Percentiles rank a stretch among this genome's conserved stretches.
Conservation (phyloP, 2,329 filamentous ascomycete genomes). For the Thelonectria rubi region DNA sequence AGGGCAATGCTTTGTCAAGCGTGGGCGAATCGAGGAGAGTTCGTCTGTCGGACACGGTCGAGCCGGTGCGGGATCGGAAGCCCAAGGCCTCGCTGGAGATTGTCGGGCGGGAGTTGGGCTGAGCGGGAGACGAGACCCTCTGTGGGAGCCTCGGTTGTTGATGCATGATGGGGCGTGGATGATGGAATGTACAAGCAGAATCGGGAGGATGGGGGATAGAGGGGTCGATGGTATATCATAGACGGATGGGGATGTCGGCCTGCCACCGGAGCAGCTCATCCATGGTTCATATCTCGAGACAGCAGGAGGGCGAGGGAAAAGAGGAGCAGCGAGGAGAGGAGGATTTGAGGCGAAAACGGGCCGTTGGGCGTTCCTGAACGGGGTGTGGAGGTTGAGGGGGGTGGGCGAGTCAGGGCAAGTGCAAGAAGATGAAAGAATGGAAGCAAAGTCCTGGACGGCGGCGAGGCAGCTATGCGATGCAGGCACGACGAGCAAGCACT, state of each 20-base stretch:
- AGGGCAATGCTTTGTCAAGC: conserved; percentile 53
- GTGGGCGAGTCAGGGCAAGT: conserved; percentile 29
- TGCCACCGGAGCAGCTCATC: conserved; percentile 47
- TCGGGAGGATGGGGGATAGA: conserved; percentile 19
- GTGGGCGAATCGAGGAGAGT: conserved; percentile 57
- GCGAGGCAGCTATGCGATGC: conserved; percentile 31
- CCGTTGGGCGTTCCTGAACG: conserved; percentile 21
- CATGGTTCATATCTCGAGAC: conserved; percentile 44
- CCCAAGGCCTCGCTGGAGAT: conserved; percentile 73
- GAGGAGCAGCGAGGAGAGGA: conserved; percentile 14
- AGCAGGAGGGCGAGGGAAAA: conserved; percentile 13
- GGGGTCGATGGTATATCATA: conserved; percentile 41
- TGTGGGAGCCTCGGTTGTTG: conserved; percentile 84
- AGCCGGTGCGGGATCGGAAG: conserved; percentile 54
- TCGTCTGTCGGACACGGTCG: conserved; percentile 55
- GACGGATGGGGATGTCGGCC: conserved; percentile 45
- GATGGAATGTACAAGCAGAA: conserved; percentile 6
- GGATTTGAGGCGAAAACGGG: conserved; percentile 10
- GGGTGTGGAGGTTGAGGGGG: conserved; percentile 19
- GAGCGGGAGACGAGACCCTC: conserved; percentile 75
- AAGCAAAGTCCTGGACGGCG: conserved; percentile 17
- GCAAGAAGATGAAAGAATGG: conserved; percentile 29
- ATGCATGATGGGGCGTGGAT: conserved; percentile 71
- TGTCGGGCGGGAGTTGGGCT: conserved; percentile 77
- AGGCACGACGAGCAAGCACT: conserved; percentile 30